Percentiles rank a stretch among this genome's conserved stretches.
These are phyloP conservation scores for Fusarium longipes DNA, from an alignment of 2,329 filamentous ascomycete species.

Conservation along the genomic window DNA sequence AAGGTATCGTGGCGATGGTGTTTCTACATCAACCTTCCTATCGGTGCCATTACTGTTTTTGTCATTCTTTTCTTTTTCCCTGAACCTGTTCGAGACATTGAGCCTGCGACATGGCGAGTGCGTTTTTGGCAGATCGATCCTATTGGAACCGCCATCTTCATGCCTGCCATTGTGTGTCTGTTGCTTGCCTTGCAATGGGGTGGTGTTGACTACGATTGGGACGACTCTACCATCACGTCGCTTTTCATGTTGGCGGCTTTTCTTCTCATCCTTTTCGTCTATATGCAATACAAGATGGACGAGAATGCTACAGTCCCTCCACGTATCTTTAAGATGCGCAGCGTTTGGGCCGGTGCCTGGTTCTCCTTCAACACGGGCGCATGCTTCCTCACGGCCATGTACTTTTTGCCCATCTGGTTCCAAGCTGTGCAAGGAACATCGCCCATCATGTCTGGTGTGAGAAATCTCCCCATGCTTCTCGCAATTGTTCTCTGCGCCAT, in stretches of 20 bases:
- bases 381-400: slow-evolving; percentile 49
- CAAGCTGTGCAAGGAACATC: slow-evolving; percentile 56
- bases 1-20: slow-evolving; percentile 55
- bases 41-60: slow-evolving; percentile 50
- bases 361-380: slow-evolving; percentile 55
- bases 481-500: slow-evolving; percentile 52
- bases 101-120: slow-evolving; percentile 42
- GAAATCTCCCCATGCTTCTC: slow-evolving; percentile 56
- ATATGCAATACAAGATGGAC: slow-evolving; percentile 53
- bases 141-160: slow-evolving; percentile 49
- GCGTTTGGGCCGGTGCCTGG: slow-evolving; percentile 52
- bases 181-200: slow-evolving; percentile 64
- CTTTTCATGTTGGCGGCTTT: slow-evolving; percentile 50
- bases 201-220: slow-evolving; percentile 52
- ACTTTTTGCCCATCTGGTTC: slow-evolving; percentile 60
- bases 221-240: slow-evolving; percentile 39
- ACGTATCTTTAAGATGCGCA: slow-evolving; percentile 55
- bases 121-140: slow-evolving; percentile 47
- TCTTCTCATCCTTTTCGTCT: slow-evolving; percentile 52
- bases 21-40: slow-evolving; percentile 56
- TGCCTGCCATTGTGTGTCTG: slow-evolving; percentile 57
- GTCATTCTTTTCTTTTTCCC: slow-evolving; percentile 49
- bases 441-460: slow-evolving; percentile 55
- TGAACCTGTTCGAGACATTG: slow-evolving; percentile 42
- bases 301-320: slow-evolving; percentile 59